Evolutionary conservation across 2,329 filamentous ascomycete species (phyloP), one percentile per base, ranked within the genome.

Genomic region (Ascochyta rabiei): DNA sequence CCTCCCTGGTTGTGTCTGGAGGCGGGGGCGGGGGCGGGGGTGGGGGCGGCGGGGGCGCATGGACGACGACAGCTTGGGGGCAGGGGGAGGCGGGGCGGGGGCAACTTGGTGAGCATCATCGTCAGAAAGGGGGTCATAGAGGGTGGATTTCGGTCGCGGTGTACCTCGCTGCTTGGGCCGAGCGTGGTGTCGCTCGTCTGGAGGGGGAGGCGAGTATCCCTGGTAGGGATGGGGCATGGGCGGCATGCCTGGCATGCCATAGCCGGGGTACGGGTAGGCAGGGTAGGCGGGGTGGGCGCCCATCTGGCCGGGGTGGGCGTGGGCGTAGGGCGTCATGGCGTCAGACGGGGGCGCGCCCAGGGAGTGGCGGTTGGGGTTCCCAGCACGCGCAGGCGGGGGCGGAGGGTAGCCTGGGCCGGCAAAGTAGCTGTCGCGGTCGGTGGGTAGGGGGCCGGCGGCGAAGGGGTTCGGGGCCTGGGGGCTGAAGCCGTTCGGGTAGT

Each of bases 401-500:
- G n/a, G 39, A 12, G 16, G 18, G 24, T 30, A 23, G 42, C 26
- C 26, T 5, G 61, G 61, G 13, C 61, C 59, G 13, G 59, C 59
- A 47, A 79, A 79, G 62, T 79, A 80, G 59, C 75, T 70, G 39
- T 55, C 60, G 19, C 60, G 58, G 5, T 61, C 63, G 21, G 41
- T 61, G 15, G 53, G 62, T 19, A 61, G 56, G 31, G 69, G 70
- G 2, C 56, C 58, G 10, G 72, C 61, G 10, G 73, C 62, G 56
- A 79, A 79, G 1, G 77, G 77, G 53, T 77, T 78, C 6, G 60
- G 57, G 33, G 54, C 59, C 39, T 56, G 56, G 19, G 61, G 67
- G n/a, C 63, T 58, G 48, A 70, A 71, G 38, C 45, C 42, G 31
- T 38, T 38, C n/a, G 65, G 68, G 48, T 74, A 72, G 49, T 64